These are phyloP conservation scores for Sindora glabra DNA, from an alignment of 306 rosid species.

Conservation along the genomic window DNA sequence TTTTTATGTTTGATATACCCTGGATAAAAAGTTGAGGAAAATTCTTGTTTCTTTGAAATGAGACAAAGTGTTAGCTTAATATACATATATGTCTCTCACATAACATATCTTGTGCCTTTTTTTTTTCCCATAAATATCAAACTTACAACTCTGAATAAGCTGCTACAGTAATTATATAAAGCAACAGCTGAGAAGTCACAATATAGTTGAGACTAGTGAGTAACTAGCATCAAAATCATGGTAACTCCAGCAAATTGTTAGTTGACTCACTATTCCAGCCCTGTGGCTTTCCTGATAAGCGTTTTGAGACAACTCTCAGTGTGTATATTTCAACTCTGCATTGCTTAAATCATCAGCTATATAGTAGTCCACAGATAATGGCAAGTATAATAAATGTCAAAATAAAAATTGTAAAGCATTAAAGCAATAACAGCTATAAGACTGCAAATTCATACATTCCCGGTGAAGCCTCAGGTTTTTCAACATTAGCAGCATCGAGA, in stretches of 20 bases:
- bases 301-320: slow-evolving; percentile 52
- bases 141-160: not conserved
- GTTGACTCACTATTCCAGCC: slow-evolving; percentile 78
- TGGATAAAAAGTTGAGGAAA: not conserved
- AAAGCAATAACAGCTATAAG: not conserved
- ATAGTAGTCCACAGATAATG: not conserved
- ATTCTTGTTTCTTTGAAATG: slow-evolving; percentile 4
- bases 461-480: slow-evolving; percentile 43
- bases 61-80: not conserved
- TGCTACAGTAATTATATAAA: not conserved
- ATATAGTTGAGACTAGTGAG: not conserved
- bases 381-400: not conserved
- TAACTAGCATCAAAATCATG: slow-evolving; percentile 12
- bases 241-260: slow-evolving; percentile 17
- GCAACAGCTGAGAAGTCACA: not conserved
- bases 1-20: not conserved
- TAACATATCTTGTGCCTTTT: not conserved
- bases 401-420: not conserved
- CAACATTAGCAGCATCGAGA: slow-evolving; percentile 69
- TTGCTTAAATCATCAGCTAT: not conserved
- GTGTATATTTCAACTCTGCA: slow-evolving; percentile 69
- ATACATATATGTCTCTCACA: not conserved
- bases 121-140: not conserved
- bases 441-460: slow-evolving; percentile 36
- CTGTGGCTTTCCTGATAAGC: slow-evolving; percentile 49